Evolutionary conservation across 1,284 basidiomycete species (phyloP), one percentile per base, ranked within the genome.

Genomic region (Puccinia triticina): DNA sequence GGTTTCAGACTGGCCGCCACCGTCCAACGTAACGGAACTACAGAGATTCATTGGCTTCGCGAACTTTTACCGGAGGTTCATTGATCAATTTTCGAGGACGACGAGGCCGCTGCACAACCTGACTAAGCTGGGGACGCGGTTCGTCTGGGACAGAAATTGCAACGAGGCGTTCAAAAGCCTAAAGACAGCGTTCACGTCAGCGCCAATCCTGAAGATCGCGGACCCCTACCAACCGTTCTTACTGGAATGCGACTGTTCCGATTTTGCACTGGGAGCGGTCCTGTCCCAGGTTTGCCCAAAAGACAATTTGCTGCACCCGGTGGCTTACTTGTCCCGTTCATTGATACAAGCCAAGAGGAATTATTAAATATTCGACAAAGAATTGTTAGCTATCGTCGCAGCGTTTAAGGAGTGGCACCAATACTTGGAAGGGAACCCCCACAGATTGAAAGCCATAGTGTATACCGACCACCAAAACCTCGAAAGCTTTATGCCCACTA

Each of bases 151-250:
- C 34, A 32, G 2, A 3, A 26, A 29, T 0, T 53, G 59, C 37
- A 29, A 66, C 11, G 0, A 48, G 1, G 59, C 59, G 0, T 77
- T 77, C 50, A 26, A 77, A 2, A 16, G 7, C 4, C 88, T 87
- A 83, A 88, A 89, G 72, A n/a, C 40, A 3, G 84, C 84, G 83
- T 87, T 83, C 84, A 87, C 85, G 10, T 78, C 85, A 0, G 85
- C 87, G 16, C 87, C 87, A 0, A 78, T 89, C 18, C 76, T 67
- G 18, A 77, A 77, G n/a, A 32, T 10, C 7, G n/a, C 12, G 8
- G 66, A 66, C 32, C 46, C 12, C 4, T 46, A 37, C 2, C 43
- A 59, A 16, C 76, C 76, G 29, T 21, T 77, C 1, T 1, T 37
- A 85, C 89, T 78, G 8, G 61, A 78, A 69, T 78, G 76, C 34